Conservation (phyloP, 164 flowering plant genomes). For the Platanus orientalis region DNA sequence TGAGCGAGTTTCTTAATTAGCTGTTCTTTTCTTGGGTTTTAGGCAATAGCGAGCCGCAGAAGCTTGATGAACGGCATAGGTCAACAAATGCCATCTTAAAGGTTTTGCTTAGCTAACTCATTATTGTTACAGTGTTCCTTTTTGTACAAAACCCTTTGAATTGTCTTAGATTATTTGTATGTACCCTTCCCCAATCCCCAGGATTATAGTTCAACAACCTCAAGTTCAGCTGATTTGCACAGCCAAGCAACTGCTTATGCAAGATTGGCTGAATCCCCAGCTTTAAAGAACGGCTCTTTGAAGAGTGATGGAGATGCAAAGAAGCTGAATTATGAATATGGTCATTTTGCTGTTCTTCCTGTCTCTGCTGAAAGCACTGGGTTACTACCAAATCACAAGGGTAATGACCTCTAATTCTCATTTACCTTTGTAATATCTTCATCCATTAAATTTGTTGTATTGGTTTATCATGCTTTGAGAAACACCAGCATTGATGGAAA, state of each 20-base stretch:
- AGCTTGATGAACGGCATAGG: slow-evolving; percentile 19
- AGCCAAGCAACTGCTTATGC: slow-evolving; percentile 68
- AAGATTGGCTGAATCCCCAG: slow-evolving; percentile 55
- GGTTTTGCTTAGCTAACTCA: slow-evolving; percentile 13
- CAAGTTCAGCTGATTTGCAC: slow-evolving; percentile 38
- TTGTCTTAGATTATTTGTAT: background rate
- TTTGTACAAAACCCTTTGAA: background rate
- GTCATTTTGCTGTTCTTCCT: slow-evolving; percentile 58
- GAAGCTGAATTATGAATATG: slow-evolving; percentile 35
- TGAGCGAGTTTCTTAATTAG: background rate
- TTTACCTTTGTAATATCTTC: background rate
- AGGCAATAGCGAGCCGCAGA: slow-evolving; percentile 19
- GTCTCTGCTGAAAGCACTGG: slow-evolving; percentile 83
- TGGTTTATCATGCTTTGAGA: background rate
- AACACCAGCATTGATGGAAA: no score
- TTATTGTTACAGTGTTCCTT: background rate
- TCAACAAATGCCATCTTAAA: slow-evolving; percentile 15
- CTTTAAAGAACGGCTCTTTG: slow-evolving; percentile 22
- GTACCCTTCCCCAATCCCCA: slow-evolving; percentile 31
- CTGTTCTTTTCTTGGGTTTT: slow-evolving; percentile 2
- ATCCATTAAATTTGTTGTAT: background rate
- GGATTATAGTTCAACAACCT: slow-evolving; percentile 33
- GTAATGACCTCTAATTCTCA: slow-evolving; percentile 27
- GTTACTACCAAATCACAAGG: slow-evolving; percentile 50
- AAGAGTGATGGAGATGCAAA: slow-evolving; percentile 20